Percentiles rank a stretch among this genome's conserved stretches.
phyloP scores from a whole-genome alignment of 805 yeast genomes.

The Zygosaccharomyces rouxii region DNA sequence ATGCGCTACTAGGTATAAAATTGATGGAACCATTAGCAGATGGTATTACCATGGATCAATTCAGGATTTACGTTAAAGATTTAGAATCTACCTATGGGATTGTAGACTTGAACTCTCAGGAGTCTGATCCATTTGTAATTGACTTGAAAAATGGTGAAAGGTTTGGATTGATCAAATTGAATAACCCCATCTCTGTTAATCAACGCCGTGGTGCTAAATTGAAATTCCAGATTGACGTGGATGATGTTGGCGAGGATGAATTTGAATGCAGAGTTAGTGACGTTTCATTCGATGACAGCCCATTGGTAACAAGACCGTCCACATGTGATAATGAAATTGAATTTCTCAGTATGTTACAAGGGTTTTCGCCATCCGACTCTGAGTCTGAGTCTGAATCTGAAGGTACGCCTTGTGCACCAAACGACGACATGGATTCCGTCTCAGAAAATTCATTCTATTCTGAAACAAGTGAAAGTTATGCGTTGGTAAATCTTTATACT shows the following conservation, averaged over 20 bases:
- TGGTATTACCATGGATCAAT: constrained; percentile 15
- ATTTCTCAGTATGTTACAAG: background rate
- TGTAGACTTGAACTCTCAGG: constrained; percentile 24
- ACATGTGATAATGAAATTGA: constrained; percentile 5
- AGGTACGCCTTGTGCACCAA: constrained; percentile 3
- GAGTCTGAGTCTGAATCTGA: constrained; percentile 13
- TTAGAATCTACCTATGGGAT: constrained; percentile 23
- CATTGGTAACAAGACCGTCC: constrained; percentile 16
- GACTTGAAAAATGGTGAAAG: constrained; percentile 29
- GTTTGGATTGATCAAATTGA: constrained; percentile 21
- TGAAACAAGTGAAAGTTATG: background rate
- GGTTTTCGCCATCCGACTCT: constrained; percentile 12
- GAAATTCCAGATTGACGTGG: constrained; percentile 19
- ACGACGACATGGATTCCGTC: background rate
- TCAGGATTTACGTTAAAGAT: constrained; percentile 25
- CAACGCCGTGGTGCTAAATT: constrained; percentile 24
- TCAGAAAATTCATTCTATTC: background rate
- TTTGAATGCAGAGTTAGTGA: constrained; percentile 17
- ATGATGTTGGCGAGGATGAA: constrained; percentile 7
- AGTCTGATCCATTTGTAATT: constrained; percentile 17
- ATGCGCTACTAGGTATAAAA: constrained; percentile 24
- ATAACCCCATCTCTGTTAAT: constrained; percentile 14
- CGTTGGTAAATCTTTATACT: background rate
- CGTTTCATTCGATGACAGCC: constrained; percentile 19
- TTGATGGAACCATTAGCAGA: constrained; percentile 14